phyloP scores from a whole-genome alignment of 2,329 filamentous ascomycete genomes.

The Bipolaris gigantea region DNA sequence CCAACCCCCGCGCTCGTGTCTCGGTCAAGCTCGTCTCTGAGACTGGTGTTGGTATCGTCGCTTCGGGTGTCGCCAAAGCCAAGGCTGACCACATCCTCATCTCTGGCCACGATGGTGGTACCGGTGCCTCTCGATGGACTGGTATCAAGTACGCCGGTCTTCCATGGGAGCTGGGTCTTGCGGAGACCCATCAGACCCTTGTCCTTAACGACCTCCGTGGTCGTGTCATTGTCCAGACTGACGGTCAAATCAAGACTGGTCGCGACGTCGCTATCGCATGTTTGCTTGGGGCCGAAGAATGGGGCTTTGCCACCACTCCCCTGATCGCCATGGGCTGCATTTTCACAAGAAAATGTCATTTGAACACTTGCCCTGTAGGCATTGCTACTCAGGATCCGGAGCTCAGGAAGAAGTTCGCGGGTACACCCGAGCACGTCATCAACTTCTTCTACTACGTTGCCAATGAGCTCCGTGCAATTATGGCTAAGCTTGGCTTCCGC shows the following conservation, averaged over 20 bases:
- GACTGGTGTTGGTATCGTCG: conserved; percentile 95
- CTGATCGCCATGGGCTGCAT: conserved; percentile 97
- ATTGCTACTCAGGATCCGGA: conserved; percentile 96
- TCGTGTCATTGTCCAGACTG: conserved; percentile 93
- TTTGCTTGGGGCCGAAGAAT: conserved; percentile 95
- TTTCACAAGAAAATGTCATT: conserved; percentile 73
- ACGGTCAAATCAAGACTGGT: conserved; percentile 90
- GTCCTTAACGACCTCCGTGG: conserved; percentile 95
- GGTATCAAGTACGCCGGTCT: conserved; percentile 98
- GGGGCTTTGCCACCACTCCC: conserved; percentile 92
- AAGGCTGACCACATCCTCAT: conserved; percentile 97
- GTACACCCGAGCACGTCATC: conserved; percentile 93
- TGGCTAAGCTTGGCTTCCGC: conserved; percentile 92
- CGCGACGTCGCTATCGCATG: conserved; percentile 93
- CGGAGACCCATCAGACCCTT: conserved; percentile 94
- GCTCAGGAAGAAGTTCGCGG: conserved; percentile 88
- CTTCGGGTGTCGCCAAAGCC: conserved; percentile 94
- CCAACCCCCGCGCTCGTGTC: conserved; percentile 85
- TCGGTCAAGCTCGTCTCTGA: conserved; percentile 98
- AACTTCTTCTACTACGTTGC: conserved; percentile 99
- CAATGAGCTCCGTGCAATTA: conserved; percentile 94
- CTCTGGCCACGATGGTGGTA: conserved; percentile 95
- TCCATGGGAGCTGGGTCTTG: conserved; percentile 94
- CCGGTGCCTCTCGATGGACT: conserved; percentile 94
- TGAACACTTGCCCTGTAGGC: conserved; percentile 84